Evolutionary conservation across 73 alveolate genomes (phyloP), one percentile per base, ranked within the genome.

Genomic region (Paramecium primaurelia): DNA sequence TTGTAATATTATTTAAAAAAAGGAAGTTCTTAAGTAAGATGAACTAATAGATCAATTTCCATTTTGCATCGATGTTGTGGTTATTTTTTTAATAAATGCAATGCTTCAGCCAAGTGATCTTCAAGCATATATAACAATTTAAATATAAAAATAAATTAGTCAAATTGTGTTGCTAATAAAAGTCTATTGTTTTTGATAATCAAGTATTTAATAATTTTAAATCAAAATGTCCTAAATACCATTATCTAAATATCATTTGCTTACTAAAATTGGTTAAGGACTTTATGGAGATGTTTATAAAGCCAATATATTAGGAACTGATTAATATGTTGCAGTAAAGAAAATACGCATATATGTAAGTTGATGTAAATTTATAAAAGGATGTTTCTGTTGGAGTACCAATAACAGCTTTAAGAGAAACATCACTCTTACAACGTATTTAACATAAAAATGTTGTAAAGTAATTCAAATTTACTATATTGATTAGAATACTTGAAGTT

Each of bases 351-450:
- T 96, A 37, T 98, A 96, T 42, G 93, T 95, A 93, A 37, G 38
- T 4, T 47, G 26, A 54, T 49, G 25, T 9, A 99, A 97, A 34
- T 3, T 68, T 20, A 32, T 25, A 68, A 6, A 20, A 28, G 47
- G 47, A 68, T 34, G 12, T 8, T 68, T 32, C 28, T 2, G 40
- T 2, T 14, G 84, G 99, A 18, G 97, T 98, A 69, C 99, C 99
- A 10, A 94, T 97, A 6, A 97, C 99, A 11, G 99, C 99, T 14
- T 92, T 98, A 58, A 92, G 99, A 88, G 99, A 98, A 94, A 98
- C 98, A 86, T 89, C 92, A 86, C 92, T 97, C 44, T 96, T 98
- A 77, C 97, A 96, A 87, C 83, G 93, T 86, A 90, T 97, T 58
- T 93, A 97, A 64, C 99, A 98, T 92, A 94, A 93, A 47, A 98